Evolutionary conservation across 2,329 filamentous ascomycete genomes (phyloP).

Genomic region (Apiospora phragmitis): DNA sequence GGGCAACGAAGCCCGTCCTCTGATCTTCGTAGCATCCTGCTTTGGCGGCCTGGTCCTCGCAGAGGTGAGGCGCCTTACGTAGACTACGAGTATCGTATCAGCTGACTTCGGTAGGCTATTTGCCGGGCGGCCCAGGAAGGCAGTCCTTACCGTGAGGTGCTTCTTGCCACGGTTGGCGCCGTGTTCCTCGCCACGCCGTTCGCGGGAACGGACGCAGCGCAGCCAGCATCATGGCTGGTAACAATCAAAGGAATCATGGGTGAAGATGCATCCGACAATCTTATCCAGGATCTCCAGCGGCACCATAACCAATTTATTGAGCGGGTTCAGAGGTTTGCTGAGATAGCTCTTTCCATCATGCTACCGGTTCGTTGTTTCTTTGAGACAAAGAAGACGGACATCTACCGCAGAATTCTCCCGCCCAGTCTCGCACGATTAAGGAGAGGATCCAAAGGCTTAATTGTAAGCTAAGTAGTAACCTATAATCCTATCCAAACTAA

Average conservation of each 20-base stretch:
- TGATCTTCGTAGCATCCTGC: not conserved
- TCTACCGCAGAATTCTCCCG: no score
- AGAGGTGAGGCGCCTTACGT: not conserved
- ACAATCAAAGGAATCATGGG: conserved; percentile 21
- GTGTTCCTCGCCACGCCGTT: conserved; percentile 26
- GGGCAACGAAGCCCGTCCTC: not conserved
- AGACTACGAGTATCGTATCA: no score
- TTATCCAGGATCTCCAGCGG: conserved; percentile 18
- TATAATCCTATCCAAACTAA: no score
- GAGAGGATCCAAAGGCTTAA: no score
- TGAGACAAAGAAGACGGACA: no score
- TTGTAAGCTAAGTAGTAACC: no score
- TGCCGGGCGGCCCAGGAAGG: conserved; percentile 14
- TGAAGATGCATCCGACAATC: conserved; percentile 18
- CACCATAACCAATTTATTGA: conserved; percentile 14
- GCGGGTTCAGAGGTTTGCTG: no score
- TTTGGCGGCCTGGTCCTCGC: not conserved
- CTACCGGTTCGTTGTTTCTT: no score
- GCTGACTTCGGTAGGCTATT: not conserved
- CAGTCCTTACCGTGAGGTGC: conserved; percentile 20
- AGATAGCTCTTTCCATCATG: no score
- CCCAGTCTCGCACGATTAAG: no score
- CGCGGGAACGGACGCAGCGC: conserved; percentile 20
- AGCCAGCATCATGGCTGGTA: conserved; percentile 19
- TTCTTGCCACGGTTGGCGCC: conserved; percentile 20